Conservation (phyloP, 2,329 filamentous ascomycete genomes). For the Exophiala phaeomuriformis region DNA sequence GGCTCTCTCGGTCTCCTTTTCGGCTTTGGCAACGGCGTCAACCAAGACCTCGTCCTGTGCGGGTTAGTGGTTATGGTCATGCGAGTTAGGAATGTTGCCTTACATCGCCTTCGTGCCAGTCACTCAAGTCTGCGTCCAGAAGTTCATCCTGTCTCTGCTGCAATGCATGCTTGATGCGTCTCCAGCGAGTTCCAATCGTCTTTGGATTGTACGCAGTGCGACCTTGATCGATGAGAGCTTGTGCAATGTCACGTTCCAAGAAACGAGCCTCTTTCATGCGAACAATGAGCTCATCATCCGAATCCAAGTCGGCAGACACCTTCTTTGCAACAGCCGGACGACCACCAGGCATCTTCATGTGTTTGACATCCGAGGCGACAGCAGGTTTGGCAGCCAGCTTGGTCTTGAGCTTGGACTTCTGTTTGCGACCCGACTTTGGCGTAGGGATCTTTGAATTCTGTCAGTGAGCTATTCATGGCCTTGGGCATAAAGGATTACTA, state of each 20-base stretch:
- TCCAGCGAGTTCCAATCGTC: conserved; percentile 44
- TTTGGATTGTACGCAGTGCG: conserved; percentile 41
- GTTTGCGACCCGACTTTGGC: conserved; percentile 11
- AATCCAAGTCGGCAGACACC: conserved; percentile 40
- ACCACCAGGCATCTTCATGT: conserved; percentile 41
- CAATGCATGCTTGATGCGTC: conserved; percentile 39
- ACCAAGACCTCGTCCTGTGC: conserved; percentile 41
- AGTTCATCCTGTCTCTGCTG: conserved; percentile 39
- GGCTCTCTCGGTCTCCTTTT: conserved; percentile 38
- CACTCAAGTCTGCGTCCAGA: conserved; percentile 41
- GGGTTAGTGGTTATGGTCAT: conserved; percentile 8
- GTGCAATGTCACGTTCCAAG: conserved; percentile 40
- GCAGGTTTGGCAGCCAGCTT: conserved; percentile 6
- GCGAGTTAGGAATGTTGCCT: conserved; percentile 6
- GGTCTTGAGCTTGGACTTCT: background rate
- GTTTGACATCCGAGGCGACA: conserved; percentile 35
- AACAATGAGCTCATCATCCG: conserved; percentile 40
- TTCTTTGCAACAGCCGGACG: conserved; percentile 38
- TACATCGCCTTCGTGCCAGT: conserved; percentile 47
- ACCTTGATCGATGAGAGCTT: conserved; percentile 37
- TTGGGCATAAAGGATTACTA: background rate
- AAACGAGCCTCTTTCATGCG: conserved; percentile 30
- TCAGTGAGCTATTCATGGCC: background rate
- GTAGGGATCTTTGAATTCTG: background rate
- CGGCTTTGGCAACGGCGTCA: conserved; percentile 36